Base-by-base conservation (phyloP, 805 yeast species). In the Zygosaccharomyces kombuchaensis region DNA sequence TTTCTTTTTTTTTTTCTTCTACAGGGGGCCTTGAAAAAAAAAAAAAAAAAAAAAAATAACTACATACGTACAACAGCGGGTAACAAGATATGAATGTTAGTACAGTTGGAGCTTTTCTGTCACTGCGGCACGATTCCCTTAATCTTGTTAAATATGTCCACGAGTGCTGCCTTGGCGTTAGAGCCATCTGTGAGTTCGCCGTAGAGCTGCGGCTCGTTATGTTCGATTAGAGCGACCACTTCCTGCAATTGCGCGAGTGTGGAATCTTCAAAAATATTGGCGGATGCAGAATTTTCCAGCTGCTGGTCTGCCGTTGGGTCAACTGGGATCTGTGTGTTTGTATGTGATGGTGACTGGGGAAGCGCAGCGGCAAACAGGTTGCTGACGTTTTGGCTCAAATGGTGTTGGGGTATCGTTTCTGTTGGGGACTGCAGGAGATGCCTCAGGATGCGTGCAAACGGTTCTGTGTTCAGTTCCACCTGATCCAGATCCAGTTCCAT, bases 181-280 rank as follows among this genome's bases (percentile, higher is more conserved):
- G 45, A 43, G 6, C 55, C 52, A 30, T 53, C 54, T 12, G 44
- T 40, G 10, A 56, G 40, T 34, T 50, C 51, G 27, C 51, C 47
- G 44, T 50, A 54, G 29, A 56, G 27, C 22, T 47, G 53, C 14
- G 52, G 36, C 44, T 57, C 60, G 23, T 55, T 53, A 16, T 45
- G 43, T 26, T 55, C 56, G 9, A 55, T 50, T 27, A 53, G 14
- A 9, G 37, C 41, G 8, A 53, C 43, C 3, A 55, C 51, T 17
- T 50, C 52, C 38, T 45, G 52, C 13, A 53, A 32, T 38, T 53
- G 56, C 9, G 53, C 16, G 6, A 53, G 10, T 2, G 55, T 40
- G 9, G 44, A 34, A 32, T 45, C 45, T 30, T 55, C 57, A 38
- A 51, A 52, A 21, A 53, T 51, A 34, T 55, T 52, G n/a, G 52